These are phyloP conservation scores for Hyphopichia burtonii DNA, from an alignment of 1,139 yeast genomes.

Conservation along the genomic window DNA sequence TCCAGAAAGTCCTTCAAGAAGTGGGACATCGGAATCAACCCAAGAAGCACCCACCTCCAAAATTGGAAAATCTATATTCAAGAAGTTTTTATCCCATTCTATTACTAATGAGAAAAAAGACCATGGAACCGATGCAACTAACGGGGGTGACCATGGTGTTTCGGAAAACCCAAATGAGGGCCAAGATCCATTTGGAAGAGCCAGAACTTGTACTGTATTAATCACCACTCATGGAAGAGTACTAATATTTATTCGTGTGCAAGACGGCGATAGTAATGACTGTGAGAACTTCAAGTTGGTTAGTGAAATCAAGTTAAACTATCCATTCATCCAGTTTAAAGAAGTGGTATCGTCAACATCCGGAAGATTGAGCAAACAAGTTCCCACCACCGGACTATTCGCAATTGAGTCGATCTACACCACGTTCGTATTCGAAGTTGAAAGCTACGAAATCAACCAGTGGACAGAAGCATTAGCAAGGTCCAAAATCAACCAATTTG, in stretches of 20 bases:
- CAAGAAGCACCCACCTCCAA: constrained; percentile 2
- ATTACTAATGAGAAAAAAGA: constrained; percentile 13
- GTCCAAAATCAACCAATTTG: constrained; percentile 47
- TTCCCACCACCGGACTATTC: constrained; percentile 48
- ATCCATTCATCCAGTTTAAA: constrained; percentile 51
- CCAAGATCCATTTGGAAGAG: constrained; percentile 34
- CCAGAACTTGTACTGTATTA: constrained; percentile 45
- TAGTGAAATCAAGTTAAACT: constrained; percentile 48
- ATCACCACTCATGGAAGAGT: constrained; percentile 59
- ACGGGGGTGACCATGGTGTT: neutral
- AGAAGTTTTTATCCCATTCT: constrained; percentile 26
- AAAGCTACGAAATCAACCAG: constrained; percentile 46
- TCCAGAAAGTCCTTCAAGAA: neutral
- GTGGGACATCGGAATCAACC: neutral
- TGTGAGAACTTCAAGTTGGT: constrained; percentile 31
- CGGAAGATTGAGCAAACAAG: constrained; percentile 28
- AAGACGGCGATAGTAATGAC: constrained; percentile 16
- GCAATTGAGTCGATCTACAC: constrained; percentile 49
- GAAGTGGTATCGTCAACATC: constrained; percentile 44
- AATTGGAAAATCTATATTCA: constrained; percentile 20
- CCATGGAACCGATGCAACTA: neutral
- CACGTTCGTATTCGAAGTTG: constrained; percentile 58
- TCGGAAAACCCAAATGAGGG: neutral
- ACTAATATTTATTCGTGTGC: constrained; percentile 43
- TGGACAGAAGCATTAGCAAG: constrained; percentile 60